Percentiles rank a stretch among this genome's conserved stretches.
phyloP scores from a whole-genome alignment of 495 filamentous ascomycete genomes.

The Neurospora pannonica region DNA sequence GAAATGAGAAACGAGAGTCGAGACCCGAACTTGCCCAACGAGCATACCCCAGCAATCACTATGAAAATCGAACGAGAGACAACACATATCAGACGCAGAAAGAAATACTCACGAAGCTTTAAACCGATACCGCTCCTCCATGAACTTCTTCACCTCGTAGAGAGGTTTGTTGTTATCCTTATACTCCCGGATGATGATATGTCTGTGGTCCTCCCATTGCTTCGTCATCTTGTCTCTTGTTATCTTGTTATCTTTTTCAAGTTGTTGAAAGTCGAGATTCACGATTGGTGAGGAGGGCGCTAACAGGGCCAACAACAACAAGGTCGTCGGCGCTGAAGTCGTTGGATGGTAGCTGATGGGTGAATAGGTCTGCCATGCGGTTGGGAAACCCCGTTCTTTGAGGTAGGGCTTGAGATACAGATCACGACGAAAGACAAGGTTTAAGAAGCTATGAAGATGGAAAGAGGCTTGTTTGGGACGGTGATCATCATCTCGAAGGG shows the following conservation, averaged over 20 bases:
- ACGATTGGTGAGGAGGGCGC: background rate
- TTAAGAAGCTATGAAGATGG: background rate
- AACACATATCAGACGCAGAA: background rate
- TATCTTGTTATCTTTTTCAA: background rate
- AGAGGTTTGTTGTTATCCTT: constrained; percentile 32
- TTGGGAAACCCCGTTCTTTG: background rate
- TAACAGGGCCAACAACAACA: background rate
- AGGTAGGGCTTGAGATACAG: background rate
- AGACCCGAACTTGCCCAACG: background rate
- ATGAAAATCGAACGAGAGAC: background rate
- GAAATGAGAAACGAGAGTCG: background rate
- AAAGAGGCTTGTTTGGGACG: background rate
- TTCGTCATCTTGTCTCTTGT: constrained; percentile 33
- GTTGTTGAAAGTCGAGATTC: background rate
- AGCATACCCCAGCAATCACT: background rate
- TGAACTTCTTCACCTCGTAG: constrained; percentile 29
- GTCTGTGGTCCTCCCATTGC: constrained; percentile 29
- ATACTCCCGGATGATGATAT: constrained; percentile 29
- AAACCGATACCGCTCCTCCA: constrained; percentile 34
- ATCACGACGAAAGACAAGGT: background rate
- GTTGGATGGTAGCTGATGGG: background rate
- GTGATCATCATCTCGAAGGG: background rate
- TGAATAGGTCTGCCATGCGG: background rate
- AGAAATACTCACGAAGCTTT: constrained; percentile 32
- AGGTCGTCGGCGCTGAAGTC: background rate